Conservation (phyloP, 169 alveolate genomes). For the Plasmodium vivax region DNA sequence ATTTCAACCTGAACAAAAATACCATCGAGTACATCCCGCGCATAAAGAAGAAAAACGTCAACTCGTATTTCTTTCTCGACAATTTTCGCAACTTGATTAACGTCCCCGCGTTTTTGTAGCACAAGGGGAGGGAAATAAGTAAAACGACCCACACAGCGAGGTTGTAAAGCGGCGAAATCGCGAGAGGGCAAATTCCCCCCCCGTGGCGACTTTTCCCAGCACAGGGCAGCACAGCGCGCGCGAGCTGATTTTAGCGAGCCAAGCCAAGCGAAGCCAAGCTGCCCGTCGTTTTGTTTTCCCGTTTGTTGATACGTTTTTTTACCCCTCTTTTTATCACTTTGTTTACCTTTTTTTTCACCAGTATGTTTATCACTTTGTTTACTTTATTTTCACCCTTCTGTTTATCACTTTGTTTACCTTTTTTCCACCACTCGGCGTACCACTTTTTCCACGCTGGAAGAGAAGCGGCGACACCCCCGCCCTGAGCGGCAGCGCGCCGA, state of each 20-base stretch:
- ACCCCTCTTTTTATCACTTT: neutral
- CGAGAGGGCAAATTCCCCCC: neutral
- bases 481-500: neutral
- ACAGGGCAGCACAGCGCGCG: neutral
- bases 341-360: no score
- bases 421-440: neutral
- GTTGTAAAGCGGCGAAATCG: neutral
- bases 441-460: neutral
- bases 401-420: neutral
- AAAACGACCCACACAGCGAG: neutral
- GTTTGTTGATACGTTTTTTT: neutral
- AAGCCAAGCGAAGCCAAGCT: neutral
- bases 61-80: slow-evolving; percentile 27
- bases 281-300: neutral
- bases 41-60: slow-evolving; percentile 15
- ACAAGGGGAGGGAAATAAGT: neutral
- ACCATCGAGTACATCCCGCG: slow-evolving; percentile 66
- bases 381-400: neutral
- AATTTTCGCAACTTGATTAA: slow-evolving; percentile 31
- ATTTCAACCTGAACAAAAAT: slow-evolving; percentile 40
- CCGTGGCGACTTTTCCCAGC: neutral
- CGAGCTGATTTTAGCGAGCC: neutral
- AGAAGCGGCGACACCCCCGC: neutral
- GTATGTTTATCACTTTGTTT: neutral
- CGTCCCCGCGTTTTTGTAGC: slow-evolving; percentile 50